phyloP scores from a whole-genome alignment of 208 protist species.

The Tritrichomonas musculus region DNA sequence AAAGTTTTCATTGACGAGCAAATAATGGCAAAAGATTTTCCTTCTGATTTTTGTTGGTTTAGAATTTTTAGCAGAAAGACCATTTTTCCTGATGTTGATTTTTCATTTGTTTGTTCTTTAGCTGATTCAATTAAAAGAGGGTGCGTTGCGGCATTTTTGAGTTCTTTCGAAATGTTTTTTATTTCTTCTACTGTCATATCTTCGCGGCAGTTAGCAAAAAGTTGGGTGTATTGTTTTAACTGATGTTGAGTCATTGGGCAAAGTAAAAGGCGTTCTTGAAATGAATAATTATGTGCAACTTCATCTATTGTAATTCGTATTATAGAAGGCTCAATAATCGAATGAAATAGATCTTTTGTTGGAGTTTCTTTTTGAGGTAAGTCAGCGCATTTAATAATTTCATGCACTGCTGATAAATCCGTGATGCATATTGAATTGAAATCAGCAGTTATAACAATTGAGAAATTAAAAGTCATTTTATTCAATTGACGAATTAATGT shows the following conservation, averaged over 20 bases:
- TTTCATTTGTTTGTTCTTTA: neutral
- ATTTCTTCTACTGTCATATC: neutral
- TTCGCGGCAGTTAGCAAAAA: neutral
- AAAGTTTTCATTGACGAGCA: neutral
- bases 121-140: neutral
- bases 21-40: neutral
- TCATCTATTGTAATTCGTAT: neutral
- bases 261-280: neutral
- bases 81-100: neutral
- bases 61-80: neutral
- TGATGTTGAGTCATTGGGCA: neutral
- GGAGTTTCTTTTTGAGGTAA: too few relatives aligned
- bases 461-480: too few relatives aligned
- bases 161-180: neutral
- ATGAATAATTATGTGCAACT: neutral
- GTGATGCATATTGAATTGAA: too few relatives aligned
- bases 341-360: too few relatives aligned
- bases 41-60: neutral
- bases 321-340: neutral
- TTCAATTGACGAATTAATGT: neutral
- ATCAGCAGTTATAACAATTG: too few relatives aligned
- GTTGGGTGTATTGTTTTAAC: neutral
- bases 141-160: neutral
- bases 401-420: too few relatives aligned
- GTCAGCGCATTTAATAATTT: too few relatives aligned